Evolutionary conservation across 2,329 filamentous ascomycete genomes (phyloP).

Genomic region (Trichoderma brevicompactum): DNA sequence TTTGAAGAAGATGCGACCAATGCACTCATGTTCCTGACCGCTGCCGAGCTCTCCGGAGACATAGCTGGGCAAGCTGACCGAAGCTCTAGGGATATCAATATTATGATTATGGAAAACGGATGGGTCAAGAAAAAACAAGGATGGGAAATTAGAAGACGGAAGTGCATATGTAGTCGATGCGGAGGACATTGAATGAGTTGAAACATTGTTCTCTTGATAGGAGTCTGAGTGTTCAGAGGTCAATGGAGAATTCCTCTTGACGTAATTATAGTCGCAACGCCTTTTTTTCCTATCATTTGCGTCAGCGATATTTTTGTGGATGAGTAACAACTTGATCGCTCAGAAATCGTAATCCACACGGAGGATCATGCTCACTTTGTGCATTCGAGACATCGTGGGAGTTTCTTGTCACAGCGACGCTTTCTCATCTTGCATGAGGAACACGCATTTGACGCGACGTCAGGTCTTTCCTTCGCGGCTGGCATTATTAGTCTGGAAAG

Average conservation of each 20-base stretch:
- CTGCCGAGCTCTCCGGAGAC: conserved; percentile 2
- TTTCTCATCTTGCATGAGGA: conserved; percentile 8
- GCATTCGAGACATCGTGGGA: conserved; percentile 9
- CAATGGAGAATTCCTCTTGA: background rate
- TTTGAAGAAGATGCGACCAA: background rate
- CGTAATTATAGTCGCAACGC: conserved; percentile 13
- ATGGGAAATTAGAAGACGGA: conserved; percentile 9
- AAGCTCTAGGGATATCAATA: background rate
- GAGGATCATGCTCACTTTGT: background rate
- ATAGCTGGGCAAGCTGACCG: conserved; percentile 4
- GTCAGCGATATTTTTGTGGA: background rate
- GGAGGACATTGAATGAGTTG: background rate
- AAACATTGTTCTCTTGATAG: background rate
- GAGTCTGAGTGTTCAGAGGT: conserved; percentile 13
- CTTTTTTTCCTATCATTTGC: background rate
- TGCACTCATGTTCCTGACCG: conserved; percentile 2
- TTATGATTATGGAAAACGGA: conserved; percentile 17
- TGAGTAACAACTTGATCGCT: too few relatives aligned
- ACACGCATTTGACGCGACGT: conserved; percentile 7
- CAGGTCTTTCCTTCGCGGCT: background rate
- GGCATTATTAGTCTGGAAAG: background rate
- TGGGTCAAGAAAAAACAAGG: conserved; percentile 14
- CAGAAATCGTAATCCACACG: too few relatives aligned
- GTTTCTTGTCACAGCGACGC: conserved; percentile 14
- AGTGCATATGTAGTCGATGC: background rate